Conservation (phyloP, 1,284 basidiomycete species). For the Lentinula novae-zelandiae region DNA sequence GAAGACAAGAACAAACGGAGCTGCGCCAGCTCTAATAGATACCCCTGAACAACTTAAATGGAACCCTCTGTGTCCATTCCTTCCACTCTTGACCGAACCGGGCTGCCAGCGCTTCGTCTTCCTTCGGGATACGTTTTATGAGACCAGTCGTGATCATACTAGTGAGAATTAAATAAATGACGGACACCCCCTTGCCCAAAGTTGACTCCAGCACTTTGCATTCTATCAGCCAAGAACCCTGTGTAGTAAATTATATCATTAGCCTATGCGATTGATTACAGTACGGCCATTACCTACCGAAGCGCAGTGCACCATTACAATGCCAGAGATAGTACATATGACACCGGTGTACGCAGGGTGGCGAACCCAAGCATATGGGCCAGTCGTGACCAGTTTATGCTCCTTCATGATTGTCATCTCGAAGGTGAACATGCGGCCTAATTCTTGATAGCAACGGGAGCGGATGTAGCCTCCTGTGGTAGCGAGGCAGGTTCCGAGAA, state of each 20-base stretch:
- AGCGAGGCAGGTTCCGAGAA: slow-evolving; percentile 28
- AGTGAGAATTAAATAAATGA: slow-evolving; percentile 24
- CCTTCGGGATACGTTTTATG: slow-evolving; percentile 33
- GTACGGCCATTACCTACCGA: slow-evolving; percentile 22
- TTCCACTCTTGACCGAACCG: slow-evolving; percentile 36
- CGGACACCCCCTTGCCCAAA: slow-evolving; percentile 23
- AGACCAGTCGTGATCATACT: slow-evolving; percentile 28
- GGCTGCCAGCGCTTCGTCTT: slow-evolving; percentile 32
- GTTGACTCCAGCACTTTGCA: slow-evolving; percentile 29
- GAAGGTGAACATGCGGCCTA: slow-evolving; percentile 39
- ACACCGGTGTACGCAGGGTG: slow-evolving; percentile 34
- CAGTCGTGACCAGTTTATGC: slow-evolving; percentile 35
- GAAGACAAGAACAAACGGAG: neutral
- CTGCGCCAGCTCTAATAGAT: slow-evolving; percentile 22
- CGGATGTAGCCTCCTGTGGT: slow-evolving; percentile 32
- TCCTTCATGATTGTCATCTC: slow-evolving; percentile 37
- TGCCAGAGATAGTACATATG: slow-evolving; percentile 29
- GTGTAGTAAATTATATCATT: neutral
- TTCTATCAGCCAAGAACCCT: slow-evolving; percentile 39
- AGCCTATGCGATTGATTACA: neutral
- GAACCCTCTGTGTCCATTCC: slow-evolving; percentile 33
- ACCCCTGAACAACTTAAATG: slow-evolving; percentile 34
- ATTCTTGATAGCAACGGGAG: slow-evolving; percentile 33
- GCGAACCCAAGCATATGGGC: slow-evolving; percentile 35
- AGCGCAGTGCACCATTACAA: slow-evolving; percentile 28